Percentiles rank a stretch among this genome's conserved stretches.
Evolutionary conservation across 805 yeast genomes (phyloP).

Genomic region (Candida sithepensis): DNA sequence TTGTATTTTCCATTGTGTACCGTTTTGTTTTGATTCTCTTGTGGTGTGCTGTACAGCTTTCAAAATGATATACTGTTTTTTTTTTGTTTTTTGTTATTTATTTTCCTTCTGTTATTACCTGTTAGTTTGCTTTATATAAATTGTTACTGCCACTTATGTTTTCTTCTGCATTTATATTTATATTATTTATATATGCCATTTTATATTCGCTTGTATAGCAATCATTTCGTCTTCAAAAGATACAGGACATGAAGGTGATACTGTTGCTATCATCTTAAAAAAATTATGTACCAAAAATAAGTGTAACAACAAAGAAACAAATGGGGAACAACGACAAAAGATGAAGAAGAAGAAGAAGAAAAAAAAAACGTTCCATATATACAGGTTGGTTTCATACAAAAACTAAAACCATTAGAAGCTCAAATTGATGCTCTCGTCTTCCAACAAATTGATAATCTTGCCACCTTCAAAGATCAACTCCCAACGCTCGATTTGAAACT

Average conservation of each 20-base stretch:
- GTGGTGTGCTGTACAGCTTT: no score
- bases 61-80: no score
- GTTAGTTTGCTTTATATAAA: background rate
- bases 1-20: no score
- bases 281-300: background rate
- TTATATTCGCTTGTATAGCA: background rate
- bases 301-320: no score
- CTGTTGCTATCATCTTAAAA: no score
- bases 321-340: no score
- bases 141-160: background rate
- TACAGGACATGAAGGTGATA: no score
- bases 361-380: background rate
- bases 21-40: no score
- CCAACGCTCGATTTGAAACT: conserved; percentile 64
- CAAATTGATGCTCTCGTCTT: conserved; percentile 39
- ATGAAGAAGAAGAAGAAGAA: background rate
- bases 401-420: no score
- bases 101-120: background rate
- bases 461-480: conserved; percentile 46
- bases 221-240: background rate
- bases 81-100: background rate
- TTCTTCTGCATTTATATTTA: background rate
- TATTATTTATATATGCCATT: no score
- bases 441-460: conserved; percentile 40
- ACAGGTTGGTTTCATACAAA: no score